A percentile compares a stretch with the other conserved stretches of the same genome.
Evolutionary conservation across 192 early-diverging fungal species (phyloP).

Genomic region (Backusella mclennaniae): DNA sequence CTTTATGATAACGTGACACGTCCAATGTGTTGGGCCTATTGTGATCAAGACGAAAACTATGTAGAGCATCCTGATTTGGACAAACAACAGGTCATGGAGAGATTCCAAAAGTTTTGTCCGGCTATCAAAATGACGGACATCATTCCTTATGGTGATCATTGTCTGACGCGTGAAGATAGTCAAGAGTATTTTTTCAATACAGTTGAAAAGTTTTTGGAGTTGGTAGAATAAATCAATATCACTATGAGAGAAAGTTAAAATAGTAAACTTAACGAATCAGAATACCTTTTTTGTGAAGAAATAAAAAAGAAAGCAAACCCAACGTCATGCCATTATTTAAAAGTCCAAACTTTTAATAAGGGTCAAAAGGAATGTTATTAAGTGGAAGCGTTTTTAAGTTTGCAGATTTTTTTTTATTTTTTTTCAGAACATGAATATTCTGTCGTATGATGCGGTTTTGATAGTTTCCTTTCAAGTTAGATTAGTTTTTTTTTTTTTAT

Average conservation of each 20-base stretch:
- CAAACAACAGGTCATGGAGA: slow-evolving; percentile 10
- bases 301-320: neutral
- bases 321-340: too few species aligned
- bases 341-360: too few species aligned
- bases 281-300: too few species aligned
- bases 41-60: slow-evolving; percentile 6
- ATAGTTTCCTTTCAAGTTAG: too few species aligned
- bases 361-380: too few species aligned
- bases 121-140: slow-evolving; percentile 7
- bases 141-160: slow-evolving; percentile 15
- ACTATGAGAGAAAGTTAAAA: neutral
- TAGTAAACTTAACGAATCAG: neutral
- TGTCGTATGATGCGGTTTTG: too few species aligned
- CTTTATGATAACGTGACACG: slow-evolving; percentile 1
- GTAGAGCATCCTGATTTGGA: neutral
- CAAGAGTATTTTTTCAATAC: neutral
- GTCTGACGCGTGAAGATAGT: neutral
- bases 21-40: slow-evolving; percentile 9
- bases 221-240: neutral
- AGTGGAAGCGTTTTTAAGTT: too few species aligned
- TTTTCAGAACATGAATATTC: too few species aligned
- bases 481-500: too few species aligned
- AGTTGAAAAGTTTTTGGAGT: slow-evolving; percentile 3
- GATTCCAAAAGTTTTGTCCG: slow-evolving; percentile 9
- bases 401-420: too few species aligned